These are phyloP conservation scores for Podaxis pistillaris DNA, from an alignment of 768 basidiomycete species.

Conservation along the genomic window DNA sequence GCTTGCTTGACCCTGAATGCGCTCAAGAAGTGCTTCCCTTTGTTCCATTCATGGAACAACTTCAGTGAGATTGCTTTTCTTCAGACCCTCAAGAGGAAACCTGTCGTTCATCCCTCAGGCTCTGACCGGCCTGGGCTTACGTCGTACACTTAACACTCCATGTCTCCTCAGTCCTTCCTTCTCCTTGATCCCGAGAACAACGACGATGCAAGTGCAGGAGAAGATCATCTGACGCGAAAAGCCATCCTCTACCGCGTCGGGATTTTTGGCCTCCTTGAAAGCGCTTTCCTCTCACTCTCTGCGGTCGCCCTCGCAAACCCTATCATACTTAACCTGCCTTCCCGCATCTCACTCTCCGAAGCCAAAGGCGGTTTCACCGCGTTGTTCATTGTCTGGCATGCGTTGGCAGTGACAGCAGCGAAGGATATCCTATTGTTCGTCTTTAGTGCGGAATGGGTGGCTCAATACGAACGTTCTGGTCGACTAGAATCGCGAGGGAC, in stretches of 20 bases:
- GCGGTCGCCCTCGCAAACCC: not conserved
- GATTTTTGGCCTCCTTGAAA: not conserved
- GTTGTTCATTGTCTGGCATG: conserved; percentile 1
- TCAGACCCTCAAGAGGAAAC: too few species aligned
- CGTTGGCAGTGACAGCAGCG: not conserved
- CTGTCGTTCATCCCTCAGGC: too few species aligned
- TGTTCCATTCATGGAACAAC: too few species aligned
- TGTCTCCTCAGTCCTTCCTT: not conserved
- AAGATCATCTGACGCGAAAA: not conserved
- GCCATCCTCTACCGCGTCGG: not conserved
- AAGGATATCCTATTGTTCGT: not conserved
- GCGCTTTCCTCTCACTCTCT: not conserved
- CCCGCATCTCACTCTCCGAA: not conserved
- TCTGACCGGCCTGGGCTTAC: too few species aligned
- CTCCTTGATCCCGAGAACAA: not conserved
- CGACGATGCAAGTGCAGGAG: not conserved
- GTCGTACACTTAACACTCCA: too few species aligned
- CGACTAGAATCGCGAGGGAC: not conserved
- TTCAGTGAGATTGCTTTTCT: too few species aligned
- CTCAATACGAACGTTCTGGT: not conserved
- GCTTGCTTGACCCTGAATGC: too few species aligned
- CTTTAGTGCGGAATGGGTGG: conserved; percentile 2
- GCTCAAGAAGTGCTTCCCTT: too few species aligned
- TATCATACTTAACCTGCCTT: not conserved
- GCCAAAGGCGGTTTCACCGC: not conserved